phyloP scores from a whole-genome alignment of 1,284 basidiomycete species.

The Malassezia equina region DNA sequence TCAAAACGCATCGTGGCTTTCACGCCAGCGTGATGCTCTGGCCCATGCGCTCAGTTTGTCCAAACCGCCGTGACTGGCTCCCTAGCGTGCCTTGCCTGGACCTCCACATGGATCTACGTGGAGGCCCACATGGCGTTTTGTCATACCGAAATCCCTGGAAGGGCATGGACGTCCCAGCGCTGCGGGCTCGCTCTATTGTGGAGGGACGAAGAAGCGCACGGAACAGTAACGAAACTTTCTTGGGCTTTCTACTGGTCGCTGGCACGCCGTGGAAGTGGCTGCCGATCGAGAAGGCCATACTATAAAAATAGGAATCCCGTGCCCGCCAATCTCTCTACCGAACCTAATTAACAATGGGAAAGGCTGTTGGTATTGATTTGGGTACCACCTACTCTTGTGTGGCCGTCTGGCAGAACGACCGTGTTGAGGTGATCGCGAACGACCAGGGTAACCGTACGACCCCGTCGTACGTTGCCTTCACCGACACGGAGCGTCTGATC shows the following conservation, averaged over 20 bases:
- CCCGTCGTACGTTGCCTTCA: constrained; percentile 55
- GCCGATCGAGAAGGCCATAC: neutral
- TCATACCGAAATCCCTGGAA: constrained; percentile 7
- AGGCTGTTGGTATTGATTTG: constrained; percentile 86
- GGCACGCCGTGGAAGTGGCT: neutral
- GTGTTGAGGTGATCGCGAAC: constrained; percentile 82
- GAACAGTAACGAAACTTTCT: constrained; percentile 16
- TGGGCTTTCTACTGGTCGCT: constrained; percentile 16
- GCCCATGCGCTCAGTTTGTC: constrained; percentile 6
- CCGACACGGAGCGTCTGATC: constrained; percentile 80
- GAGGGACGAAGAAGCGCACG: constrained; percentile 8
- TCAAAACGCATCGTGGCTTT: constrained; percentile 5
- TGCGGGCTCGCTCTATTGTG: neutral
- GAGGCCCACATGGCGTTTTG: neutral
- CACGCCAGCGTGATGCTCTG: constrained; percentile 11
- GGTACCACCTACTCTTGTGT: constrained; percentile 61
- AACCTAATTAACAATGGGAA: constrained; percentile 48
- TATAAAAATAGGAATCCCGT: constrained; percentile 11
- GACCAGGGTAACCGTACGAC: constrained; percentile 97
- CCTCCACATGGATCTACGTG: neutral
- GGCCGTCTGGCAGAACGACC: constrained; percentile 95
- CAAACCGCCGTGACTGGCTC: neutral
- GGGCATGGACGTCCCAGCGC: neutral
- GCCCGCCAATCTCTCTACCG: neutral
- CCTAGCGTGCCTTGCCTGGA: neutral